Conservation (phyloP, 176 grass and related monocot species). For the Triticum timopheevii region DNA sequence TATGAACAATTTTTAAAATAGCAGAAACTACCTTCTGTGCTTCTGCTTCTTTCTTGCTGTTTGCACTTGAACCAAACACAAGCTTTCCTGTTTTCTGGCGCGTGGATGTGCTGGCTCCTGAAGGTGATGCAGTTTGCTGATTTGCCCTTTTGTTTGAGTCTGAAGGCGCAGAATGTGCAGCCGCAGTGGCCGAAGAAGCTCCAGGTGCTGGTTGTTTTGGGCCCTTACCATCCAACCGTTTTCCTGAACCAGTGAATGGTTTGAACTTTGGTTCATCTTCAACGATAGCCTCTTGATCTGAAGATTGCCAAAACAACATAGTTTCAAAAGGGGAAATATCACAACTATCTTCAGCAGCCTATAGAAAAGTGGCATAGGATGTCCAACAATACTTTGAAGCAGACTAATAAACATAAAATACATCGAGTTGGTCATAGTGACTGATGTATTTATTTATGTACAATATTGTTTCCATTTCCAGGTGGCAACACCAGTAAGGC, state of each 20-base stretch:
- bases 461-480: slow-evolving; percentile 22
- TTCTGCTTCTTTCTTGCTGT: slow-evolving; percentile 49
- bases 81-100: slow-evolving; percentile 65
- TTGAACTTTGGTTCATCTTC: slow-evolving; percentile 67
- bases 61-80: slow-evolving; percentile 71
- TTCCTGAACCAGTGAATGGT: slow-evolving; percentile 67
- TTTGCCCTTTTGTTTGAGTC: slow-evolving; percentile 47
- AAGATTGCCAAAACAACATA: background rate
- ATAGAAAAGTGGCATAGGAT: background rate
- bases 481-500: background rate
- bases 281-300: slow-evolving; percentile 33
- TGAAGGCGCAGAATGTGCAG: slow-evolving; percentile 15
- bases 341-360: background rate
- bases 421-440: background rate
- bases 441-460: background rate
- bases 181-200: background rate
- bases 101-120: slow-evolving; percentile 36
- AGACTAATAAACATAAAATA: background rate
- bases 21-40: slow-evolving; percentile 52
- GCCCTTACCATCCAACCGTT: slow-evolving; percentile 68
- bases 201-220: slow-evolving; percentile 33
- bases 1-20: background rate
- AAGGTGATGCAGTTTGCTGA: slow-evolving; percentile 36
- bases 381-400: background rate
- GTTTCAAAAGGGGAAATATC: background rate